A percentile compares a stretch with the other conserved stretches of the same genome.
These are phyloP conservation scores for Calonectria leucothoes DNA, from an alignment of 2,329 filamentous ascomycete genomes.

Conservation along the genomic window DNA sequence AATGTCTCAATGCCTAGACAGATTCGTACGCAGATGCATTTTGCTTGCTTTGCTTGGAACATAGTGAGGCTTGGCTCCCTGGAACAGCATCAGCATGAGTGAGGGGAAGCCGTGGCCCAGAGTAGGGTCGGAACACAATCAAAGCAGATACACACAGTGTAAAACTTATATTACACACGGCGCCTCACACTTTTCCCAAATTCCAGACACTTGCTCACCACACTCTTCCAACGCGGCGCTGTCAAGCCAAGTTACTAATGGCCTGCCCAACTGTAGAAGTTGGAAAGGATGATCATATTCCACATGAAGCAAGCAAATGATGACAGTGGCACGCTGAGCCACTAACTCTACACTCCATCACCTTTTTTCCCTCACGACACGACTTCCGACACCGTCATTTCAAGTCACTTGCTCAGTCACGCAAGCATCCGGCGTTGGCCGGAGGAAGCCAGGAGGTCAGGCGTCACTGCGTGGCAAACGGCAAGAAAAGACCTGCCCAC, in stretches of 20 bases:
- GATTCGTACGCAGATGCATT: background rate
- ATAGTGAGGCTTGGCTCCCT: background rate
- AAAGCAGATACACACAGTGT: background rate
- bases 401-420: conserved; percentile 6
- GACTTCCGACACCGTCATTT: background rate
- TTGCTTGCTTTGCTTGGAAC: background rate
- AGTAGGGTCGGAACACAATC: background rate
- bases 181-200: background rate
- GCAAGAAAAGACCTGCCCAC: conserved; percentile 12
- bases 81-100: background rate
- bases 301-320: conserved; percentile 11
- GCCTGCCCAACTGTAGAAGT: background rate
- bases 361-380: background rate
- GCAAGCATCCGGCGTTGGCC: conserved; percentile 20
- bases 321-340: conserved; percentile 4
- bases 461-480: conserved; percentile 16
- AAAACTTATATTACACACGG: background rate
- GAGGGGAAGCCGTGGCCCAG: background rate
- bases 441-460: conserved; percentile 16
- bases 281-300: conserved; percentile 2
- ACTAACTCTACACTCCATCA: background rate
- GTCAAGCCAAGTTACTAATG: background rate
- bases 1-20: background rate
- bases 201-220: background rate
- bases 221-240: background rate